These are phyloP conservation scores for Wallacemonas sp. DNA, from an alignment of 208 protist genomes.

Conservation along the genomic window DNA sequence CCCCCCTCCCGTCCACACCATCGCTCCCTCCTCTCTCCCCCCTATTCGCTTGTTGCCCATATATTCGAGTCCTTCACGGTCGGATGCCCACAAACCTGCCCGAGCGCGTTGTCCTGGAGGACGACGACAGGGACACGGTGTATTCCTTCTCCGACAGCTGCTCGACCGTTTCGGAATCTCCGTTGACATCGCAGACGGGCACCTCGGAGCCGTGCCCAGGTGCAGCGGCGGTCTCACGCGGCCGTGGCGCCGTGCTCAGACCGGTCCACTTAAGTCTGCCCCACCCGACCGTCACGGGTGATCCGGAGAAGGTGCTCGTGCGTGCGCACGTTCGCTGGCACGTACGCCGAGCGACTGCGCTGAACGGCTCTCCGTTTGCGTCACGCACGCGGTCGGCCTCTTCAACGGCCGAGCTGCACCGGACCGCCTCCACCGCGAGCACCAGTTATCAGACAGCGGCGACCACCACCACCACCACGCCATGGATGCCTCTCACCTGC, in stretches of 20 bases:
- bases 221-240: no score
- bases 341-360: not conserved
- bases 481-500: slow-evolving; percentile 19
- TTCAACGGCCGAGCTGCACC: slow-evolving; percentile 13
- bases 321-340: slow-evolving; percentile 9
- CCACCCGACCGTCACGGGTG: no score
- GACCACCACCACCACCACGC: slow-evolving; percentile 1
- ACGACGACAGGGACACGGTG: slow-evolving; percentile 12
- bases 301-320: not conserved
- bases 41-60: no score
- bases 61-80: not conserved
- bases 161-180: not conserved
- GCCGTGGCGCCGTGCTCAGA: no score
- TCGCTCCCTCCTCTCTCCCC: not conserved
- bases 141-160: slow-evolving; percentile 18
- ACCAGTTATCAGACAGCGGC: not conserved
- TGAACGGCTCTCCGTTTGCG: not conserved
- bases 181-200: not conserved
- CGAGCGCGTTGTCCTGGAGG: not conserved
- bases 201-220: not conserved
- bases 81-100: not conserved
- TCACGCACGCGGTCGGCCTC: not conserved
- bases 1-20: no score
- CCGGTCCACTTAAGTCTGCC: no score
- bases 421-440: not conserved